Conservation (phyloP, 371 early-diverging fungal species). For the Rhizopus delemar region DNA sequence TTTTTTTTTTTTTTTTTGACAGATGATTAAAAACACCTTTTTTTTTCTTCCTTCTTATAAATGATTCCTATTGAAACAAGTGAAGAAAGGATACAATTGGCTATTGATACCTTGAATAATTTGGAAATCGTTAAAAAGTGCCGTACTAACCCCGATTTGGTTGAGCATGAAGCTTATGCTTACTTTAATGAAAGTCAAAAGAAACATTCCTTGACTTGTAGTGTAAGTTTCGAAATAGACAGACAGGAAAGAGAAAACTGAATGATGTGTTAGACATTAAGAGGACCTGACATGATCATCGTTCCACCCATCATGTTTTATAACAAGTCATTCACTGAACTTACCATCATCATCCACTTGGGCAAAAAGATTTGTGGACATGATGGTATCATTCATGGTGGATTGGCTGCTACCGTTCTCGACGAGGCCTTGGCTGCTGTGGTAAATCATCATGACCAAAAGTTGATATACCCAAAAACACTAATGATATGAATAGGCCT, state of each 20-base stretch:
- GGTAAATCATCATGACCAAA: slow-evolving; percentile 33
- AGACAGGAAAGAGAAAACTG: neutral
- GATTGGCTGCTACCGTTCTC: slow-evolving; percentile 70
- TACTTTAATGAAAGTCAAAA: slow-evolving; percentile 30
- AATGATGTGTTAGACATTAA: slow-evolving; percentile 28
- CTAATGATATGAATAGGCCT: slow-evolving; percentile 29
- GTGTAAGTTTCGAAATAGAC: slow-evolving; percentile 25
- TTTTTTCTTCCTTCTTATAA: slow-evolving; percentile 1
- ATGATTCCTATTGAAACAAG: slow-evolving; percentile 14
- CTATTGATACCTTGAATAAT: slow-evolving; percentile 37
- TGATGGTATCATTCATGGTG: slow-evolving; percentile 78
- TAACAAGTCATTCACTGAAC: slow-evolving; percentile 40
- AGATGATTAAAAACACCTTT: neutral
- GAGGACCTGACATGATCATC: slow-evolving; percentile 43
- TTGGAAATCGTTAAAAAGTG: slow-evolving; percentile 33
- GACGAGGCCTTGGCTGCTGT: slow-evolving; percentile 65
- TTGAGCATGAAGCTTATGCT: slow-evolving; percentile 37
- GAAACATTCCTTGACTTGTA: slow-evolving; percentile 34
- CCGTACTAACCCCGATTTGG: slow-evolving; percentile 29
- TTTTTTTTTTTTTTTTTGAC: too few relatives aligned
- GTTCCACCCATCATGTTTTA: slow-evolving; percentile 42
- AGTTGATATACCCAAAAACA: too few relatives aligned
- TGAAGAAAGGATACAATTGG: slow-evolving; percentile 59
- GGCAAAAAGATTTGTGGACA: slow-evolving; percentile 65
- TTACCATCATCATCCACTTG: slow-evolving; percentile 38